Conservation (phyloP, 2,329 filamentous ascomycete species). For the Tolypocladium sp. region DNA sequence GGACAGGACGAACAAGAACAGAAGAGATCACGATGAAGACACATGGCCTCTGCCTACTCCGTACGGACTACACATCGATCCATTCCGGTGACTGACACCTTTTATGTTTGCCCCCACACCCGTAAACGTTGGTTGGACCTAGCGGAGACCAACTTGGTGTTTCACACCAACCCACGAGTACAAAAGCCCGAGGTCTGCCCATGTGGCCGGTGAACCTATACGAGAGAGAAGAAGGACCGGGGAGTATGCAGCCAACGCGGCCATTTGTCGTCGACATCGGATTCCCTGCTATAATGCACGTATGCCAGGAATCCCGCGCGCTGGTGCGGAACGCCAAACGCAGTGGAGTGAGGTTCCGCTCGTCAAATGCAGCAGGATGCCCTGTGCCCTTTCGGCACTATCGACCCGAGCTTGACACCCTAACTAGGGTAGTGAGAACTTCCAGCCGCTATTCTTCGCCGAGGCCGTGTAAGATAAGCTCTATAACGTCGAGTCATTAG, state of each 20-base stretch:
- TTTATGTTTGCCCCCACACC: too few relatives aligned
- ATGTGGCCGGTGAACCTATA: background rate
- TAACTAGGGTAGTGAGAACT: background rate
- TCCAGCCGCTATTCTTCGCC: background rate
- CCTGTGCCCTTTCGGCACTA: background rate
- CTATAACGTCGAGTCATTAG: background rate
- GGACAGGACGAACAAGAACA: too few relatives aligned
- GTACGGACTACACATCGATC: too few relatives aligned
- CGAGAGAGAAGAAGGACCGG: background rate
- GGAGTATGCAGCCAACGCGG: background rate
- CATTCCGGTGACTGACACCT: too few relatives aligned
- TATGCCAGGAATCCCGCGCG: background rate
- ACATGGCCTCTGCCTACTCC: too few relatives aligned
- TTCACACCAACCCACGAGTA: too few relatives aligned
- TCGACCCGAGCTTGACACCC: background rate
- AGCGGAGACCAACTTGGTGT: too few relatives aligned
- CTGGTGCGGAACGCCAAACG: background rate
- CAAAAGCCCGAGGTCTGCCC: background rate
- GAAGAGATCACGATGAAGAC: too few relatives aligned
- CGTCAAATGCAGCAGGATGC: background rate
- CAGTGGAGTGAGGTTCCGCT: background rate
- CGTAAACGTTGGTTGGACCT: too few relatives aligned
- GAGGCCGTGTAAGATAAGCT: background rate
- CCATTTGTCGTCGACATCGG: background rate
- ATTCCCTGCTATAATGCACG: background rate